These are phyloP conservation scores for Saccharomyces paradoxus DNA, from an alignment of 805 yeast genomes.

Conservation along the genomic window DNA sequence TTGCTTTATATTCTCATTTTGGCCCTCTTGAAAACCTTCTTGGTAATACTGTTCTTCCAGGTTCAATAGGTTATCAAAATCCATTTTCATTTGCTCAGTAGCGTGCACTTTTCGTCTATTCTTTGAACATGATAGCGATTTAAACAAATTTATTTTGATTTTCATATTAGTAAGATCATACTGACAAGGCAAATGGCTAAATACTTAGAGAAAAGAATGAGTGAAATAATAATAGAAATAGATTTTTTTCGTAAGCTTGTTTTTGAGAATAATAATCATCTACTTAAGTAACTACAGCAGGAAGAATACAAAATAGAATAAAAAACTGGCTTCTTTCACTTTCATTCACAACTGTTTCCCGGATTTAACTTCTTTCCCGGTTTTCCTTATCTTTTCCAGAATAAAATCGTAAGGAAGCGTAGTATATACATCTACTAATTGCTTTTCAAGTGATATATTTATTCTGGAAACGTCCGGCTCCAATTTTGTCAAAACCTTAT, in stretches of 20 bases:
- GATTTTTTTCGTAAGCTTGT: not conserved
- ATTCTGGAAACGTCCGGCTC: constrained; percentile 63
- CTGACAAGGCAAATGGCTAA: not conserved
- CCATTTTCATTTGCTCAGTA: constrained; percentile 20
- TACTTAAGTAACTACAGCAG: not conserved
- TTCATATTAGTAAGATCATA: not conserved
- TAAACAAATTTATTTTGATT: not conserved
- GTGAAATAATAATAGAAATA: not conserved
- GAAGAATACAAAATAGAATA: not conserved
- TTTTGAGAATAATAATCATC: not conserved
- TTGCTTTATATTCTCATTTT: constrained; percentile 46
- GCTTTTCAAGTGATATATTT: constrained; percentile 70
- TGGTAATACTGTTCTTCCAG: constrained; percentile 52
- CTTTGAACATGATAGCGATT: not conserved
- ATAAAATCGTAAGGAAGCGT: constrained; percentile 66
- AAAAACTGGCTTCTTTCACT: not conserved
- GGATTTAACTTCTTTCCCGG: constrained; percentile 74
- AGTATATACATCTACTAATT: constrained; percentile 72
- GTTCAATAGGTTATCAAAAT: constrained; percentile 48
- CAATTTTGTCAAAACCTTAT: constrained; percentile 59
- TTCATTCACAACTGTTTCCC: constrained; percentile 37
- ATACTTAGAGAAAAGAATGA: not conserved
- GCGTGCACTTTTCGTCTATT: not conserved
- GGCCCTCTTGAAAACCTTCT: constrained; percentile 69
- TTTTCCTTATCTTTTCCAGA: constrained; percentile 72